Evolutionary conservation across 2,329 filamentous ascomycete genomes (phyloP), one percentile per base, ranked within the genome.

Genomic region (Trichophyton schoenleinii): DNA sequence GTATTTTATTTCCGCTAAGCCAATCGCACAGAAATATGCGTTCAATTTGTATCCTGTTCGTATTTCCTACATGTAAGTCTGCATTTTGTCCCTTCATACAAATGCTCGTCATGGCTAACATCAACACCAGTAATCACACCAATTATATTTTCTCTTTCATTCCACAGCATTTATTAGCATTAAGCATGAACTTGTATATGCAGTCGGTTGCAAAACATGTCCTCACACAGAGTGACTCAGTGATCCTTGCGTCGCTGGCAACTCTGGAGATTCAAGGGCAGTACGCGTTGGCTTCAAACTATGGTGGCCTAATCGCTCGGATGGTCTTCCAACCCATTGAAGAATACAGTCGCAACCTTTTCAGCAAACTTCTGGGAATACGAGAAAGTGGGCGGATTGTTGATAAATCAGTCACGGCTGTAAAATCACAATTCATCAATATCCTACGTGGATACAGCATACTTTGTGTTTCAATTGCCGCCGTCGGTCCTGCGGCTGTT

Each of bases 311-410:
- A 0, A 77, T 95, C 31, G 94, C 94, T 0, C 84, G 94, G 2
- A 83, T 97, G 65, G 77, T 99, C 58, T 92, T 99, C 72, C 94
- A 97, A 69, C 95, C 94, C 6, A 84, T 99, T 63, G 94, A 99
- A 73, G 95, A 99, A 74, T 92, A 87, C 71, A 91, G 88, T 65
- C 87, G 95, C 44, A 91, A 87, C 70, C 86, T 96, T 70, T 96
- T 97, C 68, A 91, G 90, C 59, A 87, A 87, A 38, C 78, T 96
- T 0, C 83, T 96, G 22, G 61, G 61, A 57, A 6, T 52, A 64
- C 25, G 36, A 41, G 53, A 57, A 57, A 5, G 5, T 15, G 53
- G 53, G 4, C 11, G 18, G 28, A 18, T n/a, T 18, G 63, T 67
- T 18, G 58, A 70, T 46, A 49, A 49, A 28, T 65, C 68, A 31